These are phyloP conservation scores for Talaromyces proteolyticus DNA, from an alignment of 495 filamentous ascomycete genomes.

Conservation along the genomic window DNA sequence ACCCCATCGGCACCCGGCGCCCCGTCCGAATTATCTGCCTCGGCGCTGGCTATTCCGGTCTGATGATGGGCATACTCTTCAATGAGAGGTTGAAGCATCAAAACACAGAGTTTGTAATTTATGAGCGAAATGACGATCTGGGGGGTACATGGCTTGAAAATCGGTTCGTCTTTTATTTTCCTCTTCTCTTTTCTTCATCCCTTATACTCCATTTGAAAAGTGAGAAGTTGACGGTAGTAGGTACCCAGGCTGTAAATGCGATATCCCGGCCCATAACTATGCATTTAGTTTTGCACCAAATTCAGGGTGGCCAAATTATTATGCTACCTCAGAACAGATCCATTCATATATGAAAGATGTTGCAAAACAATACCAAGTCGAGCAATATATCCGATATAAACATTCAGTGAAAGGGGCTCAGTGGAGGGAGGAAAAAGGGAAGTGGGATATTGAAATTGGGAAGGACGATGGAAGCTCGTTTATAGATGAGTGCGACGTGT, in stretches of 20 bases:
- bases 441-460: conserved; percentile 47
- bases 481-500: conserved; percentile 43
- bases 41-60: conserved; percentile 51
- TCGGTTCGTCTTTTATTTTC: conserved; percentile 49
- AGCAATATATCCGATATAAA: conserved; percentile 31
- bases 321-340: conserved; percentile 41
- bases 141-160: conserved; percentile 62
- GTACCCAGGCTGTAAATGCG: neutral
- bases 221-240: neutral
- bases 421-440: conserved; percentile 30
- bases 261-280: conserved; percentile 10
- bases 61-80: conserved; percentile 32
- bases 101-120: conserved; percentile 49
- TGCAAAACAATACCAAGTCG: conserved; percentile 29
- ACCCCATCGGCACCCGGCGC: neutral
- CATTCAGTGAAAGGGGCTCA: conserved; percentile 24
- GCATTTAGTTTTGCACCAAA: conserved; percentile 25
- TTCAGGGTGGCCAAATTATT: conserved; percentile 14
- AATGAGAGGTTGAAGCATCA: conserved; percentile 41
- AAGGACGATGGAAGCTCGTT: conserved; percentile 25
- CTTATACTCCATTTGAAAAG: neutral
- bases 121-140: conserved; percentile 63
- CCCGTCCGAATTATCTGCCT: conserved; percentile 41
- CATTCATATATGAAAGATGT: conserved; percentile 30
- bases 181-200: conserved; percentile 3